These are phyloP conservation scores for Macroventuria anomochaeta DNA, from an alignment of 2,329 filamentous ascomycete genomes.

Conservation along the genomic window DNA sequence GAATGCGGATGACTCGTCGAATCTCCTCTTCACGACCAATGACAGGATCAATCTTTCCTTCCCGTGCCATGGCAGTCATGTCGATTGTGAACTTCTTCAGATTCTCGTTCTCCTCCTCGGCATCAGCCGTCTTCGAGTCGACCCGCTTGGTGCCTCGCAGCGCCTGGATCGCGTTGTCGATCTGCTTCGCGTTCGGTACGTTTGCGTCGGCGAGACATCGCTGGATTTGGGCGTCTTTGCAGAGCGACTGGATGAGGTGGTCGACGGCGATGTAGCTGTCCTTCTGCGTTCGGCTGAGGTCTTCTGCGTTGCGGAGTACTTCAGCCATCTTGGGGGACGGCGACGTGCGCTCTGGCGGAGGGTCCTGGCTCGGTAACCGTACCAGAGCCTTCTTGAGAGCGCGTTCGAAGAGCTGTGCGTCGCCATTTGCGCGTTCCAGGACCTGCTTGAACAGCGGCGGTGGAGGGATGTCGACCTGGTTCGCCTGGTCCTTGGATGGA, in stretches of 20 bases:
- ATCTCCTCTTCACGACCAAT: slow-evolving; percentile 98
- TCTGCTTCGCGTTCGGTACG: slow-evolving; percentile 86
- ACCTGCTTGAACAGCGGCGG: slow-evolving; percentile 92
- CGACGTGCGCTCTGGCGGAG: slow-evolving; percentile 86
- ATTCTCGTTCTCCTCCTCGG: slow-evolving; percentile 91
- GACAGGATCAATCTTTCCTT: slow-evolving; percentile 97
- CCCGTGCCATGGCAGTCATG: slow-evolving; percentile 94
- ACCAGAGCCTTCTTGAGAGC: slow-evolving; percentile 91
- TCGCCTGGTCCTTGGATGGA: slow-evolving; percentile 76
- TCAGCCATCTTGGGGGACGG: slow-evolving; percentile 83
- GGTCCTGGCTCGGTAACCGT: slow-evolving; percentile 90
- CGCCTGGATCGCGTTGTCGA: slow-evolving; percentile 87
- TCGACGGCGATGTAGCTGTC: slow-evolving; percentile 94
- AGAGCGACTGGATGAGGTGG: slow-evolving; percentile 85
- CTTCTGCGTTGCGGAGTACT: slow-evolving; percentile 81
- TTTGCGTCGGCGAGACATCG: slow-evolving; percentile 81
- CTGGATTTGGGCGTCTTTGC: slow-evolving; percentile 79
- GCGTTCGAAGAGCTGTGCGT: slow-evolving; percentile 86
- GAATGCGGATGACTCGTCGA: slow-evolving; percentile 85
- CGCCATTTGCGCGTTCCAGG: slow-evolving; percentile 90
- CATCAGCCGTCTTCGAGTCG: slow-evolving; percentile 94
- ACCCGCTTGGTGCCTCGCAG: slow-evolving; percentile 93
- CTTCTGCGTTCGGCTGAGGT: slow-evolving; percentile 96
- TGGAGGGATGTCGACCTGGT: slow-evolving; percentile 63
- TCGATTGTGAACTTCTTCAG: slow-evolving; percentile 98